Evolutionary conservation across 2,329 filamentous ascomycete genomes (phyloP).

Genomic region (Pestalotiopsis sp.): DNA sequence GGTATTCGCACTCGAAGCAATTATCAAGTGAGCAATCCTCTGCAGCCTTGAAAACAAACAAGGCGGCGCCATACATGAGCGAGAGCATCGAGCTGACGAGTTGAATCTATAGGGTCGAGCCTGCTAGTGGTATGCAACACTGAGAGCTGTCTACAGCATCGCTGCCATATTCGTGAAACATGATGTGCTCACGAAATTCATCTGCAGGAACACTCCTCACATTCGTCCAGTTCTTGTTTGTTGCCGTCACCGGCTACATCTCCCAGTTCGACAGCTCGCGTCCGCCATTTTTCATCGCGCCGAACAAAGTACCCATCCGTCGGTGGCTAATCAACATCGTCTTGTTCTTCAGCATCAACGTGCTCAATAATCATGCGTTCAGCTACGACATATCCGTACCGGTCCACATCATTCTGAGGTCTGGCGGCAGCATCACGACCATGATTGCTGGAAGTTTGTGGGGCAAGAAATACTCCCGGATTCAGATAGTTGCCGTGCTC

Average conservation of each 20-base stretch:
- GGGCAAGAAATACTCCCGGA: slow-evolving; percentile 79
- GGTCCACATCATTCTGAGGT: slow-evolving; percentile 93
- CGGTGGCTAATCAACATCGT: slow-evolving; percentile 89
- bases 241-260: slow-evolving; percentile 76
- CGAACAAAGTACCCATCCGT: slow-evolving; percentile 78
- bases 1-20: slow-evolving; percentile 95
- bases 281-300: slow-evolving; percentile 72
- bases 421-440: slow-evolving; percentile 93
- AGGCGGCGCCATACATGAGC: not conserved
- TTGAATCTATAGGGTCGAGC: slow-evolving; percentile 67
- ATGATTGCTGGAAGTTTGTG: slow-evolving; percentile 88
- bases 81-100: slow-evolving; percentile 16
- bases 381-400: slow-evolving; percentile 96
- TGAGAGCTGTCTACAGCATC: slow-evolving; percentile 12
- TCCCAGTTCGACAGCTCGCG: slow-evolving; percentile 71
- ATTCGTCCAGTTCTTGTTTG: slow-evolving; percentile 87
- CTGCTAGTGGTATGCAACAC: slow-evolving; percentile 69
- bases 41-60: not conserved
- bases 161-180: not conserved
- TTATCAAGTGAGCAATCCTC: slow-evolving; percentile 74
- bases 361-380: slow-evolving; percentile 97
- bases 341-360: slow-evolving; percentile 91
- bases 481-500: slow-evolving; percentile 80
- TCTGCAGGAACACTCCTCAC: slow-evolving; percentile 79
- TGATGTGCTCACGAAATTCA: slow-evolving; percentile 13